Percentiles rank a stretch among this genome's conserved stretches.
phyloP scores from a whole-genome alignment of 2,329 filamentous ascomycete genomes.

The Aureobasidium pullulans region DNA sequence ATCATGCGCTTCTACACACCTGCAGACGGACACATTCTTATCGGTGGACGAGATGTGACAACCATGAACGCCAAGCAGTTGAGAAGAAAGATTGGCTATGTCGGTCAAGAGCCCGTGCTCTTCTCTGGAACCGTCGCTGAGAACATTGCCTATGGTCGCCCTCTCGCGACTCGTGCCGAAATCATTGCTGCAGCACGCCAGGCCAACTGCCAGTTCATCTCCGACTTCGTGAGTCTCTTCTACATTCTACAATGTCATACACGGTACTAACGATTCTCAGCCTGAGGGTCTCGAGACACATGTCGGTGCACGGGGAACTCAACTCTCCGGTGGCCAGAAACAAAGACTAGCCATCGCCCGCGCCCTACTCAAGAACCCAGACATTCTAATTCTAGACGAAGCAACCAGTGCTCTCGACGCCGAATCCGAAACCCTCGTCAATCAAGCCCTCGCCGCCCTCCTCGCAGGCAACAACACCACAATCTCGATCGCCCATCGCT shows the following conservation, averaged over 20 bases:
- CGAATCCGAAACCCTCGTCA: slow-evolving; percentile 93
- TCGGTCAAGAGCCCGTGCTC: slow-evolving; percentile 90
- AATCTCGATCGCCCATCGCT: slow-evolving; percentile 91
- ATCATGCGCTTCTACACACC: slow-evolving; percentile 87
- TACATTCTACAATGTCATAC: background rate
- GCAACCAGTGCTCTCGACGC: slow-evolving; percentile 90
- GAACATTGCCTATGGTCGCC: slow-evolving; percentile 87
- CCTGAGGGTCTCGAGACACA: slow-evolving; percentile 92
- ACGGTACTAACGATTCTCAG: slow-evolving; percentile 28
- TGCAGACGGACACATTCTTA: slow-evolving; percentile 66
- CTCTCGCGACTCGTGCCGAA: slow-evolving; percentile 66
- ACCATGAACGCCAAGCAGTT: slow-evolving; percentile 90
- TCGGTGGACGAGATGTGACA: slow-evolving; percentile 76
- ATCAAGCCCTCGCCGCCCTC: slow-evolving; percentile 74
- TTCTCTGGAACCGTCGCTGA: slow-evolving; percentile 80
- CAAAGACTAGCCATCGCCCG: slow-evolving; percentile 96
- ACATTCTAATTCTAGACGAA: slow-evolving; percentile 95
- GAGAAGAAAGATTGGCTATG: slow-evolving; percentile 85
- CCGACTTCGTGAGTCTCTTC: slow-evolving; percentile 62
- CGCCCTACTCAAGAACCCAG: slow-evolving; percentile 87
- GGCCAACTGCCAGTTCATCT: slow-evolving; percentile 94
- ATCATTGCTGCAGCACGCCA: slow-evolving; percentile 81
- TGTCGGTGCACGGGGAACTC: slow-evolving; percentile 84
- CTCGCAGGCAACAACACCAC: slow-evolving; percentile 87
- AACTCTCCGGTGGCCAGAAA: slow-evolving; percentile 93